Base-by-base conservation (phyloP, 495 filamentous ascomycete species). In the Talaromyces liani region DNA sequence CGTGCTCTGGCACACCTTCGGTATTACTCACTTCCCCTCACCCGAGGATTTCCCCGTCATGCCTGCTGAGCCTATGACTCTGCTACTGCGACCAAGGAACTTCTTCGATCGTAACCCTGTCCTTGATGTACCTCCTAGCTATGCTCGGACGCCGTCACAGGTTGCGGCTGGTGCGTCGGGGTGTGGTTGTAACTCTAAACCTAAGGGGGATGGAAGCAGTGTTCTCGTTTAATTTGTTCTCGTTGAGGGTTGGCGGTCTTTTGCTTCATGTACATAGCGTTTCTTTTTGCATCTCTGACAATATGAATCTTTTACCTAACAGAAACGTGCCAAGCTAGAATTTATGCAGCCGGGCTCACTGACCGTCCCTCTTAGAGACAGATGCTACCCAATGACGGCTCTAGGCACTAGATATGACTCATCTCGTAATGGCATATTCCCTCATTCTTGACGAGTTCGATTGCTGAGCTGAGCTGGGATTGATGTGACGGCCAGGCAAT, bases 1-100 rank as follows among this genome's bases (percentile, higher is more conserved):
- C 24, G 93, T 98, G 3, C 83, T 98, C 22, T 98, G 93, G 93
- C 93, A 98, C 74, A 98, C 93, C 0, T 98, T 97, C 69, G 93
- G 93, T 31, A 78, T 97, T 5, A 93, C 88, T 7, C 93, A 98
- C 73, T 96, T 97, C 81, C 93, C 93, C 0, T 75, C 91, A 1
- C 92, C 92, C 0, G 93, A 98, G 70, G 93, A 98, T 72, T 98
- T 90, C 76, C 93, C 93, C 33, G 81, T 98, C 68, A 98, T 98
- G 93, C 93, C 92, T 2, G 90, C 88, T 0, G 91, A 96, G 79
- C 89, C 90, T 0, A 92, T 97, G 85, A 91, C 87, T 6, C 71
- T 97, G 67, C 78, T 96, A 25, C 78, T 98, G 53, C 78, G 92
- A 53, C 93, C 93, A 4, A 80, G 92, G 20, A 86, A 97, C 77